A percentile compares a stretch with the other conserved stretches of the same genome.
phyloP scores from a whole-genome alignment of 768 basidiomycete genomes.

The Russula earlei region DNA sequence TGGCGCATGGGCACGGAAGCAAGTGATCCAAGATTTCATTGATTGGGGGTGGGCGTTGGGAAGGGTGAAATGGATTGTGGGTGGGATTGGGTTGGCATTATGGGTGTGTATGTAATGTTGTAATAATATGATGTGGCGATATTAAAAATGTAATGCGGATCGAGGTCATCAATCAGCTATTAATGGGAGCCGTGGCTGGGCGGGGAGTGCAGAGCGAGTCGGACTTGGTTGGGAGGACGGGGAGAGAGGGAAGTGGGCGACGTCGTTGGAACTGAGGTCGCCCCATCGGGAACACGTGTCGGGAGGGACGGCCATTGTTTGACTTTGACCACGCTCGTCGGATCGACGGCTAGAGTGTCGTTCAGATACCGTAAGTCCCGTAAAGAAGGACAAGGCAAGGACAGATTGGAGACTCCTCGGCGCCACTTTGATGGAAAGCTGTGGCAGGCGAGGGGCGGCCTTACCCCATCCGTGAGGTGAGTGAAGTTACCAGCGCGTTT shows the following conservation, averaged over 20 bases:
- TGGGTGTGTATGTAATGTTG: too few species aligned
- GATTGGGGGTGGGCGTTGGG: too few species aligned
- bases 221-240: neutral
- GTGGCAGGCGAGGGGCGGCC: neutral
- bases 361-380: constrained; percentile 11
- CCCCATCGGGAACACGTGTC: constrained; percentile 6
- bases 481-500: neutral
- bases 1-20: constrained; percentile 1
- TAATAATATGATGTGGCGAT: too few species aligned
- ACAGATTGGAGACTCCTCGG: constrained; percentile 10
- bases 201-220: neutral
- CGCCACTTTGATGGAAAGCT: constrained; percentile 8
- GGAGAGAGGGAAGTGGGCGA: neutral
- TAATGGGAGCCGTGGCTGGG: too few species aligned
- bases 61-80: too few species aligned
- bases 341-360: constrained; percentile 16
- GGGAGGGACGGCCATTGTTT: neutral
- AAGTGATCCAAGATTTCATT: neutral
- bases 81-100: too few species aligned
- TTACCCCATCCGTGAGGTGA: constrained; percentile 11
- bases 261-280: neutral
- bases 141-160: too few species aligned
- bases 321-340: constrained; percentile 3
- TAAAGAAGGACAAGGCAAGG: constrained; percentile 3
- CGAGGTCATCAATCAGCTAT: neutral